Evolutionary conservation across 2,329 filamentous ascomycete species (phyloP), one percentile per base, ranked within the genome.

Genomic region (Lachnellula arida): DNA sequence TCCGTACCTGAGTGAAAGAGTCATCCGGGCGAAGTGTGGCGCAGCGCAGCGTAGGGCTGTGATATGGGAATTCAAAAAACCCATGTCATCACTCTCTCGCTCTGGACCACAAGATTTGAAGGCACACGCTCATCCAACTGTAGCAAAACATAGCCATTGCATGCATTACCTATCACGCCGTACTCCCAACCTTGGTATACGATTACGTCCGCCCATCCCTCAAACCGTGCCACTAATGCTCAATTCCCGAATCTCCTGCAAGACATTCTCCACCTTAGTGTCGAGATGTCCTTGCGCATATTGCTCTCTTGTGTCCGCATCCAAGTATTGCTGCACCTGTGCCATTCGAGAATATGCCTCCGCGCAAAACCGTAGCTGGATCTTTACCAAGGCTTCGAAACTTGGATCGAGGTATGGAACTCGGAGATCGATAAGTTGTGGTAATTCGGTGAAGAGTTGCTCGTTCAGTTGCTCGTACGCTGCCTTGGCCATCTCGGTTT

Each of bases 261-360:
- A 72, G 43, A 97, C 94, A 74, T 97, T 88, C 75, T 99, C 94
- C 32, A 99, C 94, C 63, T 91, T 79, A 58, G 86, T 88, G 72
- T 99, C 94, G 65, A 99, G 76, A 63, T 97, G 89, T 25, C 94
- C 94, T 66, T 91, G 86, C 1, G 94, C 94, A 73, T 99, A 99
- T 74, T 97, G 89, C 63, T 99, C 94, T 72, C 94, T 82, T 51
- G 93, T 97, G 69, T 96, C 91, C 32, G 93, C 88, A 71, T 97
- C 94, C 34, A 99, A 80, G 72, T 97, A 97, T 76, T 99, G 94
- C 76, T 99, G 94, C 55, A 99, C 95, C 77, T 99, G 95, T 25
- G 95, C 94, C 94, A 99, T 99, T 48, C 94, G 82, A 60, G 87
- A 92, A 74, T 99, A 99, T 1, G 94, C 94, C 76, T 99, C 94